phyloP scores from a whole-genome alignment of 306 rosid genomes.

The Crotalaria pallida region DNA sequence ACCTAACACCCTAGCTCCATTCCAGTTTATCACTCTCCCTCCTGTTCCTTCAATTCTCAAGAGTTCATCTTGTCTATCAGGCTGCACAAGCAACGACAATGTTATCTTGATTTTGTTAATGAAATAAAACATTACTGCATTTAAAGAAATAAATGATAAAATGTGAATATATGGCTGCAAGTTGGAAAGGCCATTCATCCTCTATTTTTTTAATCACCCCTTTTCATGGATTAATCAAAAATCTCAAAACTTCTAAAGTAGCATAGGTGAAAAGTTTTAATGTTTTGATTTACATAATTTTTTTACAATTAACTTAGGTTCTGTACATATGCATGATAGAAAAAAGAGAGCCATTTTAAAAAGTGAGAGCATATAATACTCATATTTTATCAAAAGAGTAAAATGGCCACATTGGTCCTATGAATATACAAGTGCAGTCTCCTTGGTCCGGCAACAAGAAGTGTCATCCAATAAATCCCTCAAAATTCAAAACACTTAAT shows the following conservation, averaged over 20 bases:
- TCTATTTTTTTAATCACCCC: neutral
- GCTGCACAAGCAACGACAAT: constrained; percentile 55
- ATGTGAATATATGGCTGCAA: neutral
- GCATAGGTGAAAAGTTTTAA: neutral
- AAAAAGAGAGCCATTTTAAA: neutral
- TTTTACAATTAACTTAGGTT: neutral
- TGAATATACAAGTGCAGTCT: too few relatives aligned
- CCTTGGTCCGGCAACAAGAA: too few relatives aligned
- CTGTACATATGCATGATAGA: neutral
- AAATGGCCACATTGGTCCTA: too few relatives aligned
- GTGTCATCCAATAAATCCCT: too few relatives aligned
- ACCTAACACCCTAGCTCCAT: constrained; percentile 82
- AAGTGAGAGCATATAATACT: neutral
- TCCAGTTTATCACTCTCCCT: constrained; percentile 97
- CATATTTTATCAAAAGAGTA: neutral
- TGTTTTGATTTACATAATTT: neutral
- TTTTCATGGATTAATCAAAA: constrained; percentile 3
- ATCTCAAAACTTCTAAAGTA: constrained; percentile 9
- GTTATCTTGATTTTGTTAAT: constrained; percentile 22
- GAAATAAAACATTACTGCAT: neutral
- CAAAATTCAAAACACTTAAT: too few relatives aligned
- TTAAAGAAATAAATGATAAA: neutral
- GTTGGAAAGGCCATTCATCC: neutral
- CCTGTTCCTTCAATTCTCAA: constrained; percentile 63
- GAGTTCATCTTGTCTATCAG: constrained; percentile 82